Evolutionary conservation across 768 basidiomycete species (phyloP).

Genomic region (Lepiota brunneoincarnata): DNA sequence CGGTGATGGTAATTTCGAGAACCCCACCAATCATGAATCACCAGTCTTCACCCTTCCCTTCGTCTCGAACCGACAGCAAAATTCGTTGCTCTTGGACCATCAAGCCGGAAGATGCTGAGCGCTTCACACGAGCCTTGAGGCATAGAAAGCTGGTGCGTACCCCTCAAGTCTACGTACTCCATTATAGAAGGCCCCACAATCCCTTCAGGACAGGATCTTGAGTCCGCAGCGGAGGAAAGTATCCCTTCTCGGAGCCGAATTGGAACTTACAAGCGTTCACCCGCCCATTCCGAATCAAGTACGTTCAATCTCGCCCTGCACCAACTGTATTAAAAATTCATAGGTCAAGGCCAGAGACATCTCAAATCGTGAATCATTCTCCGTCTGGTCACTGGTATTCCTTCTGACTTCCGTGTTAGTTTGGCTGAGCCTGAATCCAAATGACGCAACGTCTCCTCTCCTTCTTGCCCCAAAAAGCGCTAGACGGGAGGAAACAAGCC

Average conservation of each 20-base stretch:
- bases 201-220: conserved; percentile 8
- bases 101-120: conserved; percentile 24
- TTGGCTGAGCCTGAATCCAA: conserved; percentile 6
- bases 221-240: conserved; percentile 10
- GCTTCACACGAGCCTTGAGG: conserved; percentile 40
- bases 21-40: conserved; percentile 36
- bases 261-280: conserved; percentile 5
- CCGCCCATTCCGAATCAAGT: conserved; percentile 14
- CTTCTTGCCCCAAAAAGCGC: neutral
- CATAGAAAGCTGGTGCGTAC: conserved; percentile 45
- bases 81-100: conserved; percentile 38
- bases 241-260: conserved; percentile 7
- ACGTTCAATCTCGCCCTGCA: neutral
- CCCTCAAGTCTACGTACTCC: neutral
- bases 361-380: neutral
- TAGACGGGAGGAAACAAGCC: neutral
- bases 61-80: conserved; percentile 8
- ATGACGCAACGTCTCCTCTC: conserved; percentile 5
- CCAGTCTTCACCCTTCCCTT: conserved; percentile 16
- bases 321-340: neutral
- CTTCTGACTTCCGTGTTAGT: neutral
- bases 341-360: conserved; percentile 4
- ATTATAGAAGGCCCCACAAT: neutral
- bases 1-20: conserved; percentile 29
- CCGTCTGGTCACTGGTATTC: no score